Evolutionary conservation across 2,329 filamentous ascomycete species (phyloP).

Genomic region (Pseudopithomyces maydicus): DNA sequence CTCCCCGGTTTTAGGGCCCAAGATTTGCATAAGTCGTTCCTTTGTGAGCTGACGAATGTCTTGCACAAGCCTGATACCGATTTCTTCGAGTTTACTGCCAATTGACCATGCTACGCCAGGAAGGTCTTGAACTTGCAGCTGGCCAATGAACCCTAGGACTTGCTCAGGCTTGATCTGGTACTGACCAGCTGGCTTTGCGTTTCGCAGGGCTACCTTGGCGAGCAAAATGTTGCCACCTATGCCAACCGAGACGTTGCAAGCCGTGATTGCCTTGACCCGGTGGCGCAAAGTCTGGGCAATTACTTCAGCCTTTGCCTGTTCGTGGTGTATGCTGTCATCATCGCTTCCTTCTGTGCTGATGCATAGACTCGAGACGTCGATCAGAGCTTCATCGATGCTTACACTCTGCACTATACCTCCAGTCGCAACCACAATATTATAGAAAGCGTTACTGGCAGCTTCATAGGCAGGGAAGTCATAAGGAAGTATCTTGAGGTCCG

Average conservation of each 20-base stretch:
- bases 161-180: slow-evolving; percentile 84
- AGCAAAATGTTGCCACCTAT: slow-evolving; percentile 90
- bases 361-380: slow-evolving; percentile 79
- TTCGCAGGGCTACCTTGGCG: slow-evolving; percentile 87
- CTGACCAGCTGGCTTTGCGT: slow-evolving; percentile 93
- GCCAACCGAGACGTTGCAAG: slow-evolving; percentile 87
- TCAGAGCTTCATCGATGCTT: slow-evolving; percentile 91
- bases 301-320: slow-evolving; percentile 77
- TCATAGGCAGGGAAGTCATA: slow-evolving; percentile 97
- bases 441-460: slow-evolving; percentile 85
- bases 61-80: slow-evolving; percentile 80
- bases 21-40: slow-evolving; percentile 71
- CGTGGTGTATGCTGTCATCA: slow-evolving; percentile 73
- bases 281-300: slow-evolving; percentile 71
- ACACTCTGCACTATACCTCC: slow-evolving; percentile 92
- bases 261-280: slow-evolving; percentile 74
- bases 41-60: slow-evolving; percentile 79
- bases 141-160: slow-evolving; percentile 75
- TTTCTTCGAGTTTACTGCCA: slow-evolving; percentile 82
- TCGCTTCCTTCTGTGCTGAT: slow-evolving; percentile 67
- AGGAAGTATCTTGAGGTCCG: slow-evolving; percentile 84
- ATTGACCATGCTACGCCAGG: slow-evolving; percentile 94
- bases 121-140: slow-evolving; percentile 77
- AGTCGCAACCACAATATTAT: slow-evolving; percentile 78
- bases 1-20: slow-evolving; percentile 92